phyloP scores from a whole-genome alignment of 441 rosid genomes.

The Mallotus japonicus region DNA sequence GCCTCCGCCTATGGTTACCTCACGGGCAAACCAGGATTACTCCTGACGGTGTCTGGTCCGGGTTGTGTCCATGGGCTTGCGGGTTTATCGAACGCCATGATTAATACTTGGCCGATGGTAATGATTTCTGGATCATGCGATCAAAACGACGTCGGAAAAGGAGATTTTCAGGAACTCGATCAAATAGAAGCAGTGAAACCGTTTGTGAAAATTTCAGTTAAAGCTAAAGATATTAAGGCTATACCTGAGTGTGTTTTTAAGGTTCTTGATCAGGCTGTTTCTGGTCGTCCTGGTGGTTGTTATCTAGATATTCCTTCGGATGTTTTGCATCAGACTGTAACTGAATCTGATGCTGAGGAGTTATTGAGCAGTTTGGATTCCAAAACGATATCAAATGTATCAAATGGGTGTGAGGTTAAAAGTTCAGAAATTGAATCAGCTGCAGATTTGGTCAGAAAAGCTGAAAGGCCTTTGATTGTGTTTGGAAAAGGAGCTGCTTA shows the following conservation, averaged over 20 bases:
- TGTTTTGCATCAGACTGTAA: conserved; percentile 68
- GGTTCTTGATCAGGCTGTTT: conserved; percentile 62
- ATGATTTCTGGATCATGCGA: conserved; percentile 95
- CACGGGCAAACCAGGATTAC: conserved; percentile 77
- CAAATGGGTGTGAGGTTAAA: conserved; percentile 4
- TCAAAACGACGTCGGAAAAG: conserved; percentile 71
- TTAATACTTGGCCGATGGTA: conserved; percentile 82
- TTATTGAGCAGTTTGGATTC: conserved; percentile 31
- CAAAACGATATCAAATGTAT: conserved; percentile 20
- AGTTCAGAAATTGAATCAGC: conserved; percentile 58
- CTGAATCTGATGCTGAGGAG: conserved; percentile 61
- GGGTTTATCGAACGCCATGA: conserved; percentile 86
- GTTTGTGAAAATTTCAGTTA: conserved; percentile 65
- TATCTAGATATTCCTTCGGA: conserved; percentile 85
- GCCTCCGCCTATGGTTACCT: conserved; percentile 95
- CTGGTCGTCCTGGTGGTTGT: conserved; percentile 89
- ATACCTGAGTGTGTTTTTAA: conserved; percentile 69
- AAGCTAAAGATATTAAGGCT: conserved; percentile 56
- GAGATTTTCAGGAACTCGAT: conserved; percentile 93
- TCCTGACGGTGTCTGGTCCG: conserved; percentile 89
- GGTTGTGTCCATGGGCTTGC: conserved; percentile 97
- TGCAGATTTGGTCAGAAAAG: conserved; percentile 56
- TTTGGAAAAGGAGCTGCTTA: conserved; percentile 93
- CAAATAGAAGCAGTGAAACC: conserved; percentile 80
- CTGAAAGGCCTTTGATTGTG: conserved; percentile 83